Conservation (phyloP, 2,329 filamentous ascomycete species). For the Talaromyces piceae region DNA sequence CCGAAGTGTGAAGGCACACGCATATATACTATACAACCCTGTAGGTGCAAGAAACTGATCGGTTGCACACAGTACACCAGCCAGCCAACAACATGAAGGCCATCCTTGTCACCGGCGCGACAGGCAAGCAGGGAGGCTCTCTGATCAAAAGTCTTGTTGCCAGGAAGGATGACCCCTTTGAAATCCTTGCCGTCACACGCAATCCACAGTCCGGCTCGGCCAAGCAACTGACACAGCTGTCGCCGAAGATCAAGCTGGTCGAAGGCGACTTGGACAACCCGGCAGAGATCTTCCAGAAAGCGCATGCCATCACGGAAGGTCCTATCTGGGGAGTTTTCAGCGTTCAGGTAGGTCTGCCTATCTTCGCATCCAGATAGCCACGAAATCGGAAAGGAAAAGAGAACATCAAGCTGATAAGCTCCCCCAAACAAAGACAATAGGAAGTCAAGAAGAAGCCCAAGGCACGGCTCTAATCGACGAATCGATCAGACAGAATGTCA, state of each 20-base stretch:
- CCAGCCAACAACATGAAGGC: constrained; percentile 6
- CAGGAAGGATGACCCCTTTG: constrained; percentile 27
- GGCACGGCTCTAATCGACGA: constrained; percentile 53
- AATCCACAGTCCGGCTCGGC: constrained; percentile 46
- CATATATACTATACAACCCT: too few relatives aligned
- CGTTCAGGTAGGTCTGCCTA: constrained; percentile 43
- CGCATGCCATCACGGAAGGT: constrained; percentile 25
- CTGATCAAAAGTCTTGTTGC: constrained; percentile 26
- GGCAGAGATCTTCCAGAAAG: constrained; percentile 43
- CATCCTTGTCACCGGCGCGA: constrained; percentile 33
- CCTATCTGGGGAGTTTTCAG: constrained; percentile 56
- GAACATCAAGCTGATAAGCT: background rate
- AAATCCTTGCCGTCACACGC: constrained; percentile 56
- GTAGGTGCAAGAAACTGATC: too few relatives aligned
- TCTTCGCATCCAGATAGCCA: too few relatives aligned
- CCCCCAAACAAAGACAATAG: too few relatives aligned
- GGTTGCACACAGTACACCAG: too few relatives aligned
- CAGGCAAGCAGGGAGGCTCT: constrained; percentile 36
- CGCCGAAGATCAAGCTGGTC: constrained; percentile 47
- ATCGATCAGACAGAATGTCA: constrained; percentile 48
- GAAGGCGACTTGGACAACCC: constrained; percentile 51
- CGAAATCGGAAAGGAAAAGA: too few relatives aligned
- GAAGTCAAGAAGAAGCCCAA: constrained; percentile 49
- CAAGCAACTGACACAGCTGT: constrained; percentile 40
- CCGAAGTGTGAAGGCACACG: too few relatives aligned